These are phyloP conservation scores for Pyronema omphalodes DNA, from an alignment of 495 filamentous ascomycete species.

Conservation along the genomic window DNA sequence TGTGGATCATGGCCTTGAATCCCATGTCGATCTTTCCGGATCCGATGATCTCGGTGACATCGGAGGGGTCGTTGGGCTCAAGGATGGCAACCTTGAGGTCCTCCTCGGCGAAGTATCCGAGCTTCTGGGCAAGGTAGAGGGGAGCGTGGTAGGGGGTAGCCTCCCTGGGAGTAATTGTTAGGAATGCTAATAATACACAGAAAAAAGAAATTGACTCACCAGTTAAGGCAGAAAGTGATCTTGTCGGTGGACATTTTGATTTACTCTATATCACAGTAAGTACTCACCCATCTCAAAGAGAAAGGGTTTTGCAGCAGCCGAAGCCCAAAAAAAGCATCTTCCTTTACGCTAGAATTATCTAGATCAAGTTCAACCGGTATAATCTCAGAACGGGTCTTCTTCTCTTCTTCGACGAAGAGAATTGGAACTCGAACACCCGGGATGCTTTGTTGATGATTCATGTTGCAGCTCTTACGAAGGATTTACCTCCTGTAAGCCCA, in stretches of 20 bases:
- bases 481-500: neutral
- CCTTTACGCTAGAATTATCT: conserved; percentile 69
- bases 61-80: conserved; percentile 50
- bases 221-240: conserved; percentile 59
- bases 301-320: neutral
- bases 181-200: neutral
- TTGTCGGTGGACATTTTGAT: conserved; percentile 51
- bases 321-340: conserved; percentile 1
- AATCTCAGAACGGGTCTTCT: conserved; percentile 39
- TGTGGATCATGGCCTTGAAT: conserved; percentile 63
- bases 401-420: conserved; percentile 4
- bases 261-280: neutral
- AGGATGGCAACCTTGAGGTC: conserved; percentile 51
- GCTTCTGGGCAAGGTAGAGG: conserved; percentile 49
- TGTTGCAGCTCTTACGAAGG: neutral
- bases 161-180: conserved; percentile 34
- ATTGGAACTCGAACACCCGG: conserved; percentile 20
- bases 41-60: conserved; percentile 58
- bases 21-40: conserved; percentile 52
- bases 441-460: conserved; percentile 24
- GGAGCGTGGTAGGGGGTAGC: conserved; percentile 57
- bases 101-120: conserved; percentile 51
- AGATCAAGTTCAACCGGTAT: conserved; percentile 64
- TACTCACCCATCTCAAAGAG: neutral
- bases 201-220: conserved; percentile 25